Evolutionary conservation across 163 green algal species (phyloP), one percentile per base, ranked within the genome.

Genomic region (Chlamydomonas reinhardtii): DNA sequence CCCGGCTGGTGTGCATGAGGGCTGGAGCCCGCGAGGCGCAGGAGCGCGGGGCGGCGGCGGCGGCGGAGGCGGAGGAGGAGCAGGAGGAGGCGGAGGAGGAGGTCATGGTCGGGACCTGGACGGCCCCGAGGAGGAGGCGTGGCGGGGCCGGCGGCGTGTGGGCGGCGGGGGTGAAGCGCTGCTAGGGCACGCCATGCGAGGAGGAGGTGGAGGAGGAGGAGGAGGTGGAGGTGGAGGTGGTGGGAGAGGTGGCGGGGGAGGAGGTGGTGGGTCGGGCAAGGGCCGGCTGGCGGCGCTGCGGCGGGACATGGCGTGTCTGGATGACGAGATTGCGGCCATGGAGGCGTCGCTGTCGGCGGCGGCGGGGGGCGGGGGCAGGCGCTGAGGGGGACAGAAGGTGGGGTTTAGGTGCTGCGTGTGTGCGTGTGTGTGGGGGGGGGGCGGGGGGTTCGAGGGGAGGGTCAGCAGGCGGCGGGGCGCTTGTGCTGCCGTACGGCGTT

Each of bases 281-380:
- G 54, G 56, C 24, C 61, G 72, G n/a, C 31, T 87, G 37, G 82
- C 82, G 37, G 71, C 82, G 31, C 72, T 87, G 15, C 59, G 72
- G 37, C 59, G 39, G 39, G 82, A 87, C 61, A 87, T 87, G 82
- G 19, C 19, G 19, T 82, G 82, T n/a, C 72, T 87, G 29, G 72
- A 87, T 39, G 72, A 87, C 6, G 82, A 87, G 82, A 82, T 87
- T 59, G 82, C 72, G 29, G 54, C 54, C n/a, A 74, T 87, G 72
- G 82, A 87, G 82, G 72, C 54, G 61, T 75, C 82, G 20, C 59
- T 87, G 72, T 31, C 61, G 37, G 37, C 32, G 72, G 82, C 82
- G 72, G 72, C 82, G 0, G 34, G 72, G 72, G 11, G 71, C 20
- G 69, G 64, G 32, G 43, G 66, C n/a, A 65, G 70, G 37, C 19